A percentile compares a stretch with the other conserved stretches of the same genome.
Conservation (phyloP, 192 early-diverging fungal species). For the Coemansia reversa region DNA sequence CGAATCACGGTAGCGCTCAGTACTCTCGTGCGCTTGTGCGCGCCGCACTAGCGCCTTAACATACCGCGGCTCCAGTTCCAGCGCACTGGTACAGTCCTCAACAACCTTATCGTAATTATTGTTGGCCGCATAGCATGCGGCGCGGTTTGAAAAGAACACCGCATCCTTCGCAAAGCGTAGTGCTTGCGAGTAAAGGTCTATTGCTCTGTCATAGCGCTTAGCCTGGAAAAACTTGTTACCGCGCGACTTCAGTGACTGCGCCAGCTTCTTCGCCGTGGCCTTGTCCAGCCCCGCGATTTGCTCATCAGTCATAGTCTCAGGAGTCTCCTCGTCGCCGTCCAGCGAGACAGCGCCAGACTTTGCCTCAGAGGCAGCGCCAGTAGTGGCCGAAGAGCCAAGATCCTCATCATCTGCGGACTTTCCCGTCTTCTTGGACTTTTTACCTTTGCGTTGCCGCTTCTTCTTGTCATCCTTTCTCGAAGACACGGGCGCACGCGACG, state of each 20-base stretch:
- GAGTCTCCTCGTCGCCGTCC: slow-evolving; percentile 40
- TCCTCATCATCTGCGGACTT: slow-evolving; percentile 14
- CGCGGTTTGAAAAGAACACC: slow-evolving; percentile 93
- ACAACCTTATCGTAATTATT: slow-evolving; percentile 75
- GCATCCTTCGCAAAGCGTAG: slow-evolving; percentile 78
- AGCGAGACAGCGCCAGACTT: slow-evolving; percentile 22
- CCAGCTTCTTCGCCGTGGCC: slow-evolving; percentile 57
- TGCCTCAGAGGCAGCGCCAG: background rate
- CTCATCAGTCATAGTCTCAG: slow-evolving; percentile 49
- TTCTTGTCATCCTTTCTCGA: slow-evolving; percentile 41
- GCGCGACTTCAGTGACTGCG: slow-evolving; percentile 73
- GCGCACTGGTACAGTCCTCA: slow-evolving; percentile 79
- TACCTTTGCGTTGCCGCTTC: slow-evolving; percentile 38
- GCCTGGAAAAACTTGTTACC: slow-evolving; percentile 87
- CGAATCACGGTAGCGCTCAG: slow-evolving; percentile 54
- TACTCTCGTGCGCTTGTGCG: slow-evolving; percentile 64
- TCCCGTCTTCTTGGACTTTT: slow-evolving; percentile 48
- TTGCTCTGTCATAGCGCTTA: slow-evolving; percentile 83
- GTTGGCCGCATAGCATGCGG: slow-evolving; percentile 84
- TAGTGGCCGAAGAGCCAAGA: background rate
- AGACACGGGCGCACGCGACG: slow-evolving; percentile 26
- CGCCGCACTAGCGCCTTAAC: slow-evolving; percentile 82
- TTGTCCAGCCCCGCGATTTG: slow-evolving; percentile 54
- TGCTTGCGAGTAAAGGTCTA: slow-evolving; percentile 85
- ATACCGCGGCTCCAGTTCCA: slow-evolving; percentile 82